Percentiles rank a stretch among this genome's conserved stretches.
Evolutionary conservation across 805 yeast species (phyloP).

Genomic region (Pichia occidentalis): DNA sequence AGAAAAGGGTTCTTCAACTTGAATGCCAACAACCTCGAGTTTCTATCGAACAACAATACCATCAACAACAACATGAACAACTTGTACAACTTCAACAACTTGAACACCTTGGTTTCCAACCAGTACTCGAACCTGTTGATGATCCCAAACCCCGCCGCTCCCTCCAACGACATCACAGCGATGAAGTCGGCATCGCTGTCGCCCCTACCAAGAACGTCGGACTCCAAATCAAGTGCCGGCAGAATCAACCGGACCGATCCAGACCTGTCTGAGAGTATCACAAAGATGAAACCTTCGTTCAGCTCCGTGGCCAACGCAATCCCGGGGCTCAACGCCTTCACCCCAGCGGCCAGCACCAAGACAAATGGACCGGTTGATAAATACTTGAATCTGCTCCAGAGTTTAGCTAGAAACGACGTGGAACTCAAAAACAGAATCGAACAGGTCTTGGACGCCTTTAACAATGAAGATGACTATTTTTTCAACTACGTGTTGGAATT

Average conservation of each 20-base stretch:
- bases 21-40: conserved; percentile 26
- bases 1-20: conserved; percentile 29
- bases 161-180: background rate
- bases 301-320: conserved; percentile 11
- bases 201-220: conserved; percentile 10
- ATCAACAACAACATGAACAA: conserved; percentile 22
- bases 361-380: conserved; percentile 24
- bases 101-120: conserved; percentile 21
- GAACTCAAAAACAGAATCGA: conserved; percentile 26
- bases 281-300: conserved; percentile 18
- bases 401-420: conserved; percentile 29
- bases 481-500: conserved; percentile 30
- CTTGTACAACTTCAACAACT: conserved; percentile 25
- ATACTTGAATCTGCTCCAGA: conserved; percentile 22
- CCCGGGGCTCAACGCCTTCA: conserved; percentile 16
- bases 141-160: conserved; percentile 16
- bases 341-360: conserved; percentile 2
- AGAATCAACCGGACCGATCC: conserved; percentile 3
- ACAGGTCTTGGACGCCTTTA: conserved; percentile 24
- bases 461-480: conserved; percentile 29
- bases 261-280: conserved; percentile 12
- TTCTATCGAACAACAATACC: conserved; percentile 23
- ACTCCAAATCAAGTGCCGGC: background rate
- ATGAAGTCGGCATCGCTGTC: conserved; percentile 5
- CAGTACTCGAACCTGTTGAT: conserved; percentile 22